Base-by-base conservation (phyloP, 805 yeast species). In the Yarrowia sp. region DNA sequence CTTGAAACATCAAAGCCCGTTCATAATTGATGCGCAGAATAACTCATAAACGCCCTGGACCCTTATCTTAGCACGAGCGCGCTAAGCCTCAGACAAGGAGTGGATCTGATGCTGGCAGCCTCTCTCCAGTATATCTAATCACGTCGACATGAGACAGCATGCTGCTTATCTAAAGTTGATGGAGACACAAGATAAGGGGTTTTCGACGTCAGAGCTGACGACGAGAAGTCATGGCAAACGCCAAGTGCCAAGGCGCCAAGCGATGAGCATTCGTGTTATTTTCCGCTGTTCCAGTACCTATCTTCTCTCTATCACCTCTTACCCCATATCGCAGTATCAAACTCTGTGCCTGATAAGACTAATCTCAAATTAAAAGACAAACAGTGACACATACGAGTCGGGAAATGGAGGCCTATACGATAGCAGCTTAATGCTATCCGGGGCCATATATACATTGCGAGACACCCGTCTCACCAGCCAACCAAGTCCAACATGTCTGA, bases 321-420 rank as follows among this genome's bases (percentile, higher is more conserved):
- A 44, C 38, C 29, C 55, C 38, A n/a, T 47, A 19, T 29, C 29
- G 25, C 14, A 21, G 27, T 18, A 44, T 47, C 10, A 29, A 47
- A 47, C 38, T 47, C 29, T 24, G 38, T 47, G 38, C 55, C 29
- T 46, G 55, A 47, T 47, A 47, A 31, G 55, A 47, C 38, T 22
- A 47, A 22, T 6, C 38, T 47, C 38, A 46, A 46, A 29, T 31
- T 31, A 29, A 46, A 46, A 32, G 29, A 32, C 24, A 16, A 27
- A 16, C 24, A 27, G 35, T 31, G 27, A 8, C 27, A 19, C 25
- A 47, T 47, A 31, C 55, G 55, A 47, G 35, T 13, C 51, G 35
- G 25, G 10, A 16, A 9, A 27, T 12, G 35, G 16, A n/a, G 8
- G 27, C 22, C 9, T 10, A 6, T 27, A 44, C 32, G 49, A 44